phyloP scores from a whole-genome alignment of 192 early-diverging fungal species.

The Backusella mclennaniae region DNA sequence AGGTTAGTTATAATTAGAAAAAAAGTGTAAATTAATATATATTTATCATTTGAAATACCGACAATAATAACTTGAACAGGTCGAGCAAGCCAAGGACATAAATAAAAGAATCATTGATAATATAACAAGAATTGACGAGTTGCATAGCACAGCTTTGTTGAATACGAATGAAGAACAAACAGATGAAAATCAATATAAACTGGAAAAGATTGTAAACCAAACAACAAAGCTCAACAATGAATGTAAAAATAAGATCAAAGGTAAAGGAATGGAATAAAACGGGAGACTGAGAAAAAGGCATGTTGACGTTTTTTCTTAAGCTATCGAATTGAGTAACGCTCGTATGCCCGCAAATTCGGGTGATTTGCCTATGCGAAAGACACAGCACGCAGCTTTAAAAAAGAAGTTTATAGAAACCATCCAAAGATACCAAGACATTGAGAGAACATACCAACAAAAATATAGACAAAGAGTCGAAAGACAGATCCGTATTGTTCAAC shows the following conservation, averaged over 20 bases:
- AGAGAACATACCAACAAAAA: slow-evolving; percentile 79
- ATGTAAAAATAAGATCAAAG: slow-evolving; percentile 55
- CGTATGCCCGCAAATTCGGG: slow-evolving; percentile 27
- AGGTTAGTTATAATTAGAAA: slow-evolving; percentile 21
- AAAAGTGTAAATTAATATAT: not conserved
- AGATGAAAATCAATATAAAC: slow-evolving; percentile 23
- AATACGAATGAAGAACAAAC: slow-evolving; percentile 37
- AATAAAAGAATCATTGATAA: slow-evolving; percentile 27
- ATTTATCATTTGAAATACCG: not conserved
- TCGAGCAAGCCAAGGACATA: slow-evolving; percentile 36
- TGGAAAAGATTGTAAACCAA: slow-evolving; percentile 25
- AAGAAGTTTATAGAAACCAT: slow-evolving; percentile 64
- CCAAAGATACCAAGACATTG: slow-evolving; percentile 76
- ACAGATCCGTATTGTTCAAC: slow-evolving; percentile 85
- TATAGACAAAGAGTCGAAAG: slow-evolving; percentile 82
- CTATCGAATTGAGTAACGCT: slow-evolving; percentile 37
- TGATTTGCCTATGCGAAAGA: slow-evolving; percentile 40
- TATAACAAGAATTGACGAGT: slow-evolving; percentile 34
- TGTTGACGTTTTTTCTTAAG: slow-evolving; percentile 13
- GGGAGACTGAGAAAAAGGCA: not conserved
- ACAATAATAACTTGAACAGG: slow-evolving; percentile 1
- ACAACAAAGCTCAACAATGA: slow-evolving; percentile 37
- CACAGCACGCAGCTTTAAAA: slow-evolving; percentile 48
- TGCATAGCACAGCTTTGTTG: slow-evolving; percentile 31
- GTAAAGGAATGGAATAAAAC: not conserved